Percentiles rank a stretch among this genome's conserved stretches.
Conservation (phyloP, 2,329 filamentous ascomycete genomes). For the Neurospora crassa region DNA sequence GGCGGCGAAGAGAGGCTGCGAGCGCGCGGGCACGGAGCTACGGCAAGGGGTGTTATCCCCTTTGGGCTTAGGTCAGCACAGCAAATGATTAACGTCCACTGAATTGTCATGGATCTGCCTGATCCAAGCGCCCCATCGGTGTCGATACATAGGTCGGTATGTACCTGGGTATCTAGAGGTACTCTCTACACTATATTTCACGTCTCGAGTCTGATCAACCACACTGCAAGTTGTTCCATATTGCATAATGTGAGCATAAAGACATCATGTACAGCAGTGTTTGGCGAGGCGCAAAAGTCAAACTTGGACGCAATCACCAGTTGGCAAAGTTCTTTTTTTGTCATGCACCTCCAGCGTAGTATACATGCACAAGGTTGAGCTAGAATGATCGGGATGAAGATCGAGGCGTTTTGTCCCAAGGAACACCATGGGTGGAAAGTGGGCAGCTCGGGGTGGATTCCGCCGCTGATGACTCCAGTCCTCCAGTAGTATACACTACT, state of each 20-base stretch:
- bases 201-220: background rate
- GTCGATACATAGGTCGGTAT: background rate
- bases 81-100: background rate
- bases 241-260: background rate
- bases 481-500: background rate
- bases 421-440: background rate
- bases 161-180: background rate
- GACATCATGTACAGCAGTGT: background rate
- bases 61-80: background rate
- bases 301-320: background rate
- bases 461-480: background rate
- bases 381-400: background rate
- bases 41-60: background rate
- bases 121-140: background rate
- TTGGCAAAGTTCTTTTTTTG: background rate
- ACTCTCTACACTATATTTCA: background rate
- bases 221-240: background rate
- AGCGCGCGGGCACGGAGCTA: slow-evolving; percentile 1
- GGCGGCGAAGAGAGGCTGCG: slow-evolving; percentile 4
- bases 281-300: background rate
- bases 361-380: background rate
- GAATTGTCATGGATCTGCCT: background rate
- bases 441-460: background rate
- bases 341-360: background rate
- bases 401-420: background rate